These are phyloP conservation scores for Petunia secreta DNA, from an alignment of 257 asterid species.

Conservation along the genomic window DNA sequence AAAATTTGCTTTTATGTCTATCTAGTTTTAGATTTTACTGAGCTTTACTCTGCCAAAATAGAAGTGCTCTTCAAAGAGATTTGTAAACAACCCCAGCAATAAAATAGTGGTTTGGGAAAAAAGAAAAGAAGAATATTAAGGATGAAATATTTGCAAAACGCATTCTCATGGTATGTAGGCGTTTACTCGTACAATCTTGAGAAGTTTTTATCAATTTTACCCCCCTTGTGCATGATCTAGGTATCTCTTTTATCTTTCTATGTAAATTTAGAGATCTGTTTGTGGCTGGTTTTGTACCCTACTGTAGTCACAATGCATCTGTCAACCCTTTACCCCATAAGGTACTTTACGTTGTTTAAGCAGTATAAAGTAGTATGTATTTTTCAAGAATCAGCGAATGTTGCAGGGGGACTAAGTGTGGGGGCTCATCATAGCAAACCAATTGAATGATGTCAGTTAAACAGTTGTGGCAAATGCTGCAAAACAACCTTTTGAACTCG, in stretches of 20 bases:
- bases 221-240: background rate
- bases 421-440: background rate
- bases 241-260: background rate
- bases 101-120: background rate
- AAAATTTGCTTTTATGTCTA: background rate
- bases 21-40: background rate
- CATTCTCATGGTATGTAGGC: background rate
- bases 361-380: background rate
- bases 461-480: constrained; percentile 7
- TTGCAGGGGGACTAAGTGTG: background rate
- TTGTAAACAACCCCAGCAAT: constrained; percentile 1
- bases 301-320: too few species aligned
- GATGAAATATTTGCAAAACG: background rate
- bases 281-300: background rate
- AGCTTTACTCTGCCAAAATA: background rate
- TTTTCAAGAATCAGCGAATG: background rate
- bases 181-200: background rate
- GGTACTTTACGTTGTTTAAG: background rate
- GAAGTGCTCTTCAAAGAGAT: background rate
- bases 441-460: constrained; percentile 7
- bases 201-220: background rate
- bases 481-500: constrained; percentile 1
- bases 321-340: too few species aligned
- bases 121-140: too few species aligned
- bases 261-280: background rate